Conservation (phyloP, 108 stramenopile species). For the Fragilariopsis cylindrus region DNA sequence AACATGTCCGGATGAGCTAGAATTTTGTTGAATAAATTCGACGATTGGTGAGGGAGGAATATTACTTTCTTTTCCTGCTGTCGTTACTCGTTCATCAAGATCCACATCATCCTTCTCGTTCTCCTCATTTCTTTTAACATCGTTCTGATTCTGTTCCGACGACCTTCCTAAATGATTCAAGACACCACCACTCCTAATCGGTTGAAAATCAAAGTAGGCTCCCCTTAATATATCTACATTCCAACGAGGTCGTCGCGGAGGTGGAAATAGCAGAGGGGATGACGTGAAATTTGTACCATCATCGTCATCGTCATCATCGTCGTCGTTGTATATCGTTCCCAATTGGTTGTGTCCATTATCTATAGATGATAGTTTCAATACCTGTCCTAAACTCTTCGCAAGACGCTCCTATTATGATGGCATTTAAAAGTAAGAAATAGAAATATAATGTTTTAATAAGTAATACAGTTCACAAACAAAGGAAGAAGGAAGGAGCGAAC, state of each 20-base stretch:
- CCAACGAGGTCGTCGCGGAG: constrained; percentile 10
- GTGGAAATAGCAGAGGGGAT: constrained; percentile 27
- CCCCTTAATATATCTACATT: constrained; percentile 37
- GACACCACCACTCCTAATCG: too few species aligned
- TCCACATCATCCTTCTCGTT: not conserved
- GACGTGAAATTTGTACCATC: constrained; percentile 16
- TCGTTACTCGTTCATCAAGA: not conserved
- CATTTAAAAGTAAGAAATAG: not conserved
- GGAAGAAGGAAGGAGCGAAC: not conserved
- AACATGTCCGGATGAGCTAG: constrained; percentile 18
- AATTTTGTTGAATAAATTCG: constrained; percentile 25
- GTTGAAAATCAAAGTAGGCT: constrained; percentile 31
- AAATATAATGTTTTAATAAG: not conserved
- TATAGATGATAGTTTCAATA: constrained; percentile 4
- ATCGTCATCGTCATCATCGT: constrained; percentile 6
- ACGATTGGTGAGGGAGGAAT: constrained; percentile 37
- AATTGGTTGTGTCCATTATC: not conserved
- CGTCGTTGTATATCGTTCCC: not conserved
- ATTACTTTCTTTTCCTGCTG: not conserved
- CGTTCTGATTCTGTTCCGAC: too few species aligned
- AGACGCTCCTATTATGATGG: constrained; percentile 11
- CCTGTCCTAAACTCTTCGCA: constrained; percentile 20
- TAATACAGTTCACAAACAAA: not conserved
- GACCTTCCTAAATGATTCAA: too few species aligned
- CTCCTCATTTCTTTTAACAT: too few species aligned